Conservation (phyloP, 345 rosid genomes). For the Carallia brachiata region DNA sequence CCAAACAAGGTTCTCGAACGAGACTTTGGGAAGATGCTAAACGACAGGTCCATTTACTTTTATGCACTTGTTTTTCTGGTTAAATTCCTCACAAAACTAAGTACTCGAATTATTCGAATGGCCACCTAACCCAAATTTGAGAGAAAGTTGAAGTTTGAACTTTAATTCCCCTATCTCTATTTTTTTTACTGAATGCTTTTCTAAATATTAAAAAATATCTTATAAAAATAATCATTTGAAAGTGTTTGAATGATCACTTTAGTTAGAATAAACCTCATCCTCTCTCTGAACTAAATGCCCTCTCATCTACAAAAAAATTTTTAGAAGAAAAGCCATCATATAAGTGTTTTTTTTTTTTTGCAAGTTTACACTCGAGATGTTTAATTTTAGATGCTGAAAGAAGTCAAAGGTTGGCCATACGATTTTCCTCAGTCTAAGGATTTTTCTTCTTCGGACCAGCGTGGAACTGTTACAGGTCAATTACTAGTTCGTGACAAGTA, state of each 20-base stretch:
- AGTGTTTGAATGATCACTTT: no score
- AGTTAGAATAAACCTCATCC: no score
- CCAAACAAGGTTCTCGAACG: background rate
- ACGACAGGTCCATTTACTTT: conserved; percentile 42
- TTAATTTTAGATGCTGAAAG: conserved; percentile 42
- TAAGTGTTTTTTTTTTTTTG: background rate
- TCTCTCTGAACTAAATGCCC: no score
- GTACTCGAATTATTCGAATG: no score
- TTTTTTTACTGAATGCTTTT: no score
- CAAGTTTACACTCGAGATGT: background rate
- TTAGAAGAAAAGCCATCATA: background rate
- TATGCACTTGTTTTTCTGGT: background rate
- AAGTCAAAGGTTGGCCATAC: conserved; percentile 71
- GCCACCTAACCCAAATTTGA: no score
- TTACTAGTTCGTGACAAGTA: conserved; percentile 61
- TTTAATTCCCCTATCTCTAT: no score
- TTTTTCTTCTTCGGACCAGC: conserved; percentile 44
- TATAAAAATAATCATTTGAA: no score
- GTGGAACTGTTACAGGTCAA: conserved; percentile 64
- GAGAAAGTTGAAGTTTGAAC: no score
- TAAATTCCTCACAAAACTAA: background rate
- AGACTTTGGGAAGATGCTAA: conserved; percentile 82
- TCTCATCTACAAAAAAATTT: no score
- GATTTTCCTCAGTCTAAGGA: conserved; percentile 47
- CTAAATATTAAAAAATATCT: no score